A percentile compares a stretch with the other conserved stretches of the same genome.
These are phyloP conservation scores for Parietaria judaica DNA, from an alignment of 306 rosid genomes.

Conservation along the genomic window DNA sequence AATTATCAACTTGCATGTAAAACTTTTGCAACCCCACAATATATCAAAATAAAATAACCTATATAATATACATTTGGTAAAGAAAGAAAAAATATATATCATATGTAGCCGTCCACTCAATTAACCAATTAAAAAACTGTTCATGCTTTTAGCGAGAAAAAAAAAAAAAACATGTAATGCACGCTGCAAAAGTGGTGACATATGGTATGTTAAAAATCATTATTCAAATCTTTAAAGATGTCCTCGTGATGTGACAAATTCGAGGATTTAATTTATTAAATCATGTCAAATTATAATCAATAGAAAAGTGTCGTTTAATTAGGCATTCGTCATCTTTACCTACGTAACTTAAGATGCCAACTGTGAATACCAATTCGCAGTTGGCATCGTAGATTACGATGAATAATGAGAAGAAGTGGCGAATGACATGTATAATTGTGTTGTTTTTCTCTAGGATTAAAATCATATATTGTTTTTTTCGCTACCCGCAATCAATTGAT, in stretches of 20 bases:
- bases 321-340: too few relatives aligned
- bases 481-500: too few relatives aligned
- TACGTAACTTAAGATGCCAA: too few relatives aligned
- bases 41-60: background rate
- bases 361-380: too few relatives aligned
- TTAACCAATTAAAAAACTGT: background rate
- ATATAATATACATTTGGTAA: background rate
- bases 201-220: background rate
- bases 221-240: background rate
- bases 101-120: conserved; percentile 9
- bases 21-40: too few relatives aligned
- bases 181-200: conserved; percentile 14
- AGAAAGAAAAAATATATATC: background rate
- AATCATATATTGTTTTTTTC: too few relatives aligned
- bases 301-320: background rate
- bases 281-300: conserved; percentile 10
- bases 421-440: too few relatives aligned
- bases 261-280: conserved; percentile 9
- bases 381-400: too few relatives aligned
- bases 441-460: too few relatives aligned
- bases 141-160: background rate
- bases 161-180: background rate
- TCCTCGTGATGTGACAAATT: background rate
- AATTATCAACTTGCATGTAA: too few relatives aligned
- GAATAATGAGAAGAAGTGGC: too few relatives aligned